Evolutionary conservation across 2,329 filamentous ascomycete genomes (phyloP).

Genomic region (Capronia epimyces): DNA sequence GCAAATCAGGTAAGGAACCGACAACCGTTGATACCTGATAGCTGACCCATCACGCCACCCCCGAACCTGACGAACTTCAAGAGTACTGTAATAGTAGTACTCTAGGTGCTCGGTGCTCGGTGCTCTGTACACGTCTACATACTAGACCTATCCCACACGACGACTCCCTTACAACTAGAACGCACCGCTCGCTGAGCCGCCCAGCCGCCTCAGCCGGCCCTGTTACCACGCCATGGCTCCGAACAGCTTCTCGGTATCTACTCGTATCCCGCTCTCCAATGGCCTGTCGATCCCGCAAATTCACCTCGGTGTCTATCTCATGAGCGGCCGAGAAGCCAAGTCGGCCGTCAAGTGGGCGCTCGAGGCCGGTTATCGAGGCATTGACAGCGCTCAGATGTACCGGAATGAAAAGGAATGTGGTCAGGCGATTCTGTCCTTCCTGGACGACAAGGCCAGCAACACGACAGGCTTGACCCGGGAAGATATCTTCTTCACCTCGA

Average conservation of each 20-base stretch:
- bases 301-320: slow-evolving; percentile 69
- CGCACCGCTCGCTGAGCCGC: too few species aligned
- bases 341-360: slow-evolving; percentile 55
- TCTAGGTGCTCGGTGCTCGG: too few species aligned
- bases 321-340: slow-evolving; percentile 56
- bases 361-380: slow-evolving; percentile 35
- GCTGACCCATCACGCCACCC: too few species aligned
- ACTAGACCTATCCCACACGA: too few species aligned
- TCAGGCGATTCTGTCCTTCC: slow-evolving; percentile 56
- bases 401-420: slow-evolving; percentile 68
- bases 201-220: not conserved
- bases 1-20: not conserved
- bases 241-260: slow-evolving; percentile 25
- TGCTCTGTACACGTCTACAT: too few species aligned
- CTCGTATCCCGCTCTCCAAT: slow-evolving; percentile 53
- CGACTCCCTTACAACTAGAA: too few species aligned
- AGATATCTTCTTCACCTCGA: slow-evolving; percentile 75
- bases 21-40: too few species aligned
- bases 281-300: slow-evolving; percentile 63
- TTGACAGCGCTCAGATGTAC: slow-evolving; percentile 61
- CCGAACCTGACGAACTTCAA: too few species aligned
- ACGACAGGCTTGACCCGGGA: slow-evolving; percentile 53
- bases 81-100: too few species aligned
- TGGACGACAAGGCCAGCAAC: slow-evolving; percentile 45
- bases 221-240: slow-evolving; percentile 18